Base-by-base conservation (phyloP, 2,329 filamentous ascomycete genomes). In the Alternaria brassicae region DNA sequence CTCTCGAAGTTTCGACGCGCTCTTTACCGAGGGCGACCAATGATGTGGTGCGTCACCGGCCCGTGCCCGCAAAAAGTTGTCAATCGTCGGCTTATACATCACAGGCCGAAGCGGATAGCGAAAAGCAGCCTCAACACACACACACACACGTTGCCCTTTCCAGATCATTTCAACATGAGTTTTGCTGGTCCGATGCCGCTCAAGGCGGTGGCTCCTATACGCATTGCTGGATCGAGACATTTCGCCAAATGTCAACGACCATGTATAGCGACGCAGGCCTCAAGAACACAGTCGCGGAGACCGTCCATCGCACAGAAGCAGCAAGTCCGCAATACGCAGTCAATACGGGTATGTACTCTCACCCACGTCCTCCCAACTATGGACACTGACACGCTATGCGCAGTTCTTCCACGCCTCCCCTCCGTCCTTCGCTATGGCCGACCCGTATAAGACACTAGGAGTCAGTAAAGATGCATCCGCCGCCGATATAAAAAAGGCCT, bases 401-500 rank as follows among this genome's bases (percentile, higher is more conserved):
- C 55, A 78, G 76, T 66, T 70, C 61, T 78, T 78, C 67, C 77
- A 78, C 51, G 74, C 76, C 52, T 72, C 77, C 25, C 56, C 73
- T 89, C 76, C 88, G 89, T 75, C 86, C 87, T 23, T 89, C 89
- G 42, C 73, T 78, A 42, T 87, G 27, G 79, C 91, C 76, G 91
- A 99, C 72, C 95, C 95, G 1, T 99, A 99, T 79, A 86, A 88
- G 66, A 86, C 91, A 4, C 88, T 99, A 27, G 95, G 95, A 13
- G 92, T 99, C 28, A 83, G 83, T 72, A 96, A 94, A 77, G 85
- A 80, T 62, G 92, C 95, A n/a, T 89, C 91, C 1, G 82, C 92
- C 3, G 83, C 88, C 60, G 94, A 98, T 34, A 98, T 99, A 77
- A 99, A 99, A 78, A 98, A 97, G 79, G 93, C 95, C 3, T 99